Evolutionary conservation across 2,329 filamentous ascomycete genomes (phyloP).

Genomic region (Cladosporium colombiae): DNA sequence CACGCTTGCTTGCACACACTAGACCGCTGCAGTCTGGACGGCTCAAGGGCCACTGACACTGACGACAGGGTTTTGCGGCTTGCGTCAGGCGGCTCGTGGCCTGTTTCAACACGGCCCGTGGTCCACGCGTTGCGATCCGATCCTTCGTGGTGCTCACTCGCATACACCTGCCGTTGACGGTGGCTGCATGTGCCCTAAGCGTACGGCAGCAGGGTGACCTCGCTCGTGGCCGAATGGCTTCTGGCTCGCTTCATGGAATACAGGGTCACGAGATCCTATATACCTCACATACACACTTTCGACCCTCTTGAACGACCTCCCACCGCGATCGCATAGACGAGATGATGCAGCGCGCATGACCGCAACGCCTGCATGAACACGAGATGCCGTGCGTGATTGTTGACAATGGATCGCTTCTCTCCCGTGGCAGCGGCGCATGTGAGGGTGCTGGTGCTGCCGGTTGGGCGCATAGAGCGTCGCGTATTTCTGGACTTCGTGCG

Average conservation of each 20-base stretch:
- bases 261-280: background rate
- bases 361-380: slow-evolving; percentile 9
- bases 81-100: background rate
- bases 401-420: slow-evolving; percentile 70
- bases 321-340: background rate
- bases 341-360: background rate
- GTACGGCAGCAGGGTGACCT: background rate
- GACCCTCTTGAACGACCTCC: background rate
- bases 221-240: slow-evolving; percentile 2
- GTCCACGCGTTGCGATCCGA: background rate
- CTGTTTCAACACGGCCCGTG: background rate
- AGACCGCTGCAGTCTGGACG: background rate
- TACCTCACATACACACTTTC: background rate
- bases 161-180: background rate
- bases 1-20: background rate
- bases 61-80: background rate
- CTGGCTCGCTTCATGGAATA: background rate
- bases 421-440: slow-evolving; percentile 90
- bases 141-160: background rate
- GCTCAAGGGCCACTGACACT: background rate
- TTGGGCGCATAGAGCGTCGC: slow-evolving; percentile 80
- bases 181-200: background rate
- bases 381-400: slow-evolving; percentile 2
- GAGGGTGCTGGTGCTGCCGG: slow-evolving; percentile 80
- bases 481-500: slow-evolving; percentile 78